Base-by-base conservation (phyloP, 495 filamentous ascomycete genomes). In the Hypomontagnella monticulosa region DNA sequence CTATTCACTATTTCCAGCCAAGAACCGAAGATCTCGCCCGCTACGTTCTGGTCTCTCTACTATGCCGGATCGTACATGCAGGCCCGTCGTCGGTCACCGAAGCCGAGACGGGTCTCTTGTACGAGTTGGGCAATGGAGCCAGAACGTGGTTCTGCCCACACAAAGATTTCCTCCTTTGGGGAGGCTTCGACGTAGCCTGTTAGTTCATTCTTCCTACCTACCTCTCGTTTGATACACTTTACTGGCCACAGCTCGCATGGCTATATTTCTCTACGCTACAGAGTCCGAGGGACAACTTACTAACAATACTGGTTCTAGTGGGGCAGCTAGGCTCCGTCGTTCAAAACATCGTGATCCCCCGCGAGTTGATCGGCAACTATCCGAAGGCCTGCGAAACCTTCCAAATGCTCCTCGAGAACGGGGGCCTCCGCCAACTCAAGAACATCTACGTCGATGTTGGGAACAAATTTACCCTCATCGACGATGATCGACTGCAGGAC, bases 311-410 rank as follows among this genome's bases (percentile, higher is more conserved):
- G 3, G 7, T 12, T 34, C 0, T 37, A 66, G 63, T 66, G 42
- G 63, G 63, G 32, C 49, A 66, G 8, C 9, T 50, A 11, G 16
- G 42, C 1, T 9, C 32, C 0, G 14, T 7, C 0, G 46, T 64
- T 5, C 38, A 46, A 44, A 57, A 57, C 16, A 51, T 64, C 11
- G 54, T 53, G 12, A 27, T 64, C 10, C 46, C 53, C 5, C 12
- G 9, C 11, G 2, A 0, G 1, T n/a, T 32, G 7, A 23, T 52
- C 3, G 0, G 14, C 18, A 10, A 7, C 6, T 52, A 47, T 12
- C 0, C 1, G 8, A 2, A n/a, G 14, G 18, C 43, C 1, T 40
- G 32, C 20, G 30, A 47, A 8, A 34, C 33, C 38, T 57, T 64
- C 32, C 53, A 57, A 15, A 9, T 1, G 0, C 20, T 64, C 15